phyloP scores from a whole-genome alignment of 2,329 filamentous ascomycete genomes.

The Cadophora malorum region DNA sequence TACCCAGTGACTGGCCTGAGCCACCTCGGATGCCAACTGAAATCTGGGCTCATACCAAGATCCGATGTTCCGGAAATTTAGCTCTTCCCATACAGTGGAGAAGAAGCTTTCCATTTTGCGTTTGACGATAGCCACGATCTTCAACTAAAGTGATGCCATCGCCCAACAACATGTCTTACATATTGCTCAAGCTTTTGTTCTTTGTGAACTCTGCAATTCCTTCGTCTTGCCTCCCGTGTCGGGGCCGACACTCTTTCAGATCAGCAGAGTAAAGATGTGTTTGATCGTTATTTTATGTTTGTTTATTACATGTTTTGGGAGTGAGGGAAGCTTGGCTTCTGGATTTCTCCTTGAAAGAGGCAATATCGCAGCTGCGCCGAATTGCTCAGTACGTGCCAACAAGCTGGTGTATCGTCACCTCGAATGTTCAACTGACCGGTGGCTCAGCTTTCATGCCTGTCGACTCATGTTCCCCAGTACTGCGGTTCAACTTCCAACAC shows the following conservation, averaged over 20 bases:
- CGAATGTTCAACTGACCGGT: not conserved
- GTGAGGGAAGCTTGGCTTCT: not conserved
- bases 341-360: not conserved
- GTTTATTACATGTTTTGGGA: not conserved
- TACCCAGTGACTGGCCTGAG: not conserved
- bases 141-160: conserved; percentile 3
- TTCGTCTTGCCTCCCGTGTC: not conserved
- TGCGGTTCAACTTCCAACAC: conserved; percentile 25
- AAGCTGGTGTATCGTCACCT: no score
- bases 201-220: not conserved
- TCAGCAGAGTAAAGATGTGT: not conserved
- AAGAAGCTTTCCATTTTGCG: not conserved
- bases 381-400: conserved; percentile 18
- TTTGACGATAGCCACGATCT: no score
- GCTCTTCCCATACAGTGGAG: not conserved
- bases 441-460: conserved; percentile 33
- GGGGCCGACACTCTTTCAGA: not conserved
- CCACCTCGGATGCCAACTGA: not conserved
- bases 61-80: not conserved
- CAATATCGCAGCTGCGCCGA: not conserved
- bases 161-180: not conserved
- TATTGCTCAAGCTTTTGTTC: not conserved
- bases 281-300: not conserved
- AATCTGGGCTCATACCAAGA: not conserved
- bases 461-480: conserved; percentile 23